phyloP scores from a whole-genome alignment of 495 filamentous ascomycete species.

The Hypoxylon subgilvum region DNA sequence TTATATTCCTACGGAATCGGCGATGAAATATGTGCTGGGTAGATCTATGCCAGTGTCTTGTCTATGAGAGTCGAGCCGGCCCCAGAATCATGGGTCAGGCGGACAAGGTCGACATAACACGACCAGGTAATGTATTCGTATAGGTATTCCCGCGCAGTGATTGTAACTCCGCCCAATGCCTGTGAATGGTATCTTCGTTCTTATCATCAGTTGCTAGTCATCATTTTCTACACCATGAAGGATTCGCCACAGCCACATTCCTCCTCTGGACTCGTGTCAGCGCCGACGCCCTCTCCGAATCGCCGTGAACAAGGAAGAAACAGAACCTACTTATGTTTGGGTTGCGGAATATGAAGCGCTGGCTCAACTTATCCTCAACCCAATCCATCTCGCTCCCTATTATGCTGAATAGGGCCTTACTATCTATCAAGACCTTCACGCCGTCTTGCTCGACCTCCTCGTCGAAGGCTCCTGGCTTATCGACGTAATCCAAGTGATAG shows the following conservation, averaged over 20 bases:
- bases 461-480: slow-evolving; percentile 84
- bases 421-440: slow-evolving; percentile 93
- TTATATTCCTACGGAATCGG: no score
- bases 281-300: neutral
- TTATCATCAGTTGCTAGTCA: slow-evolving; percentile 6
- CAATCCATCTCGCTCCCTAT: slow-evolving; percentile 99
- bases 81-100: neutral
- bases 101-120: neutral
- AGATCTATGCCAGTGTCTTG: no score
- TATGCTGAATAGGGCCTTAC: slow-evolving; percentile 95
- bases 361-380: slow-evolving; percentile 91
- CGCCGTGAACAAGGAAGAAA: neutral
- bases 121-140: slow-evolving; percentile 6
- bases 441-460: slow-evolving; percentile 95
- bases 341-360: slow-evolving; percentile 91
- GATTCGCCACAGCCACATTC: slow-evolving; percentile 97
- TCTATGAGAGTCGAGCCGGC: no score
- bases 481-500: slow-evolving; percentile 96
- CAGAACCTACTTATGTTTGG: slow-evolving; percentile 98
- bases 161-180: slow-evolving; percentile 33
- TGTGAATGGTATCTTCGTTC: slow-evolving; percentile 28
- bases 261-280: slow-evolving; percentile 72
- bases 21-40: no score
- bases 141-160: slow-evolving; percentile 14
- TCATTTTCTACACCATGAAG: slow-evolving; percentile 89